Base-by-base conservation (phyloP, 2,329 filamentous ascomycete species). In the Zelopaecilomyces penicillatus region DNA sequence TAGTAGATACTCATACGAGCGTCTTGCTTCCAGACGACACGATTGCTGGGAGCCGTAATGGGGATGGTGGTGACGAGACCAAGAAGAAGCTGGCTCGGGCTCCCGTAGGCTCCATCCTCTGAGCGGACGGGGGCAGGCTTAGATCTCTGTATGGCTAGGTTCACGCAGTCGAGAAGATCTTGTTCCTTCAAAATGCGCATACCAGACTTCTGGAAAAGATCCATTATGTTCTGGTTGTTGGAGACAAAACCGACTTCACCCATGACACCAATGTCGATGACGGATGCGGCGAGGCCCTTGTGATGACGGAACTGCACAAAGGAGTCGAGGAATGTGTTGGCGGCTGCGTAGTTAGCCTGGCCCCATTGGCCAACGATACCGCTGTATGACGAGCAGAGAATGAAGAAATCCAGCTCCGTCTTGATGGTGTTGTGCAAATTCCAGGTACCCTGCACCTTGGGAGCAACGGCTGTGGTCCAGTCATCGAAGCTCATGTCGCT, bases 271-370 rank as follows among this genome's bases (percentile, higher is more conserved):
- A 73, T 57, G 47, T 73, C 60, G 4, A 74, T 58, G 11, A 56
- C 51, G 0, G 62, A 57, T 3, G 61, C 65, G 0, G 66, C 56
- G 5, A 71, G 56, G 3, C 65, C 66, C 2, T 52, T 51, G 1
- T 44, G 43, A 4, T 56, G 49, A 8, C 69, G 62, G 42, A 64
- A 65, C 11, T 62, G 59, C 4, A 59, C 62, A 28, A 72, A 62
- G 4, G 61, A 54, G 32, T 70, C 64, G 31, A 69, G 52, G 53
- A 65, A 73, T 7, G 61, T 58, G 49, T 69, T 71, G 11, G 60
- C 66, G 1, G 65, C 62, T 4, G 58, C 51, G 48, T 69, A 67
- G 48, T 65, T 68, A 36, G 57, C 55, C 47, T 68, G 66, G 0
- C 53, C 56, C 5, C 53, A 47, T 19, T 58, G 54, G 5, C 60